Percentiles rank a stretch among this genome's conserved stretches.
Conservation (phyloP, 139 green algal species). For the Coccomyxa sp. region DNA sequence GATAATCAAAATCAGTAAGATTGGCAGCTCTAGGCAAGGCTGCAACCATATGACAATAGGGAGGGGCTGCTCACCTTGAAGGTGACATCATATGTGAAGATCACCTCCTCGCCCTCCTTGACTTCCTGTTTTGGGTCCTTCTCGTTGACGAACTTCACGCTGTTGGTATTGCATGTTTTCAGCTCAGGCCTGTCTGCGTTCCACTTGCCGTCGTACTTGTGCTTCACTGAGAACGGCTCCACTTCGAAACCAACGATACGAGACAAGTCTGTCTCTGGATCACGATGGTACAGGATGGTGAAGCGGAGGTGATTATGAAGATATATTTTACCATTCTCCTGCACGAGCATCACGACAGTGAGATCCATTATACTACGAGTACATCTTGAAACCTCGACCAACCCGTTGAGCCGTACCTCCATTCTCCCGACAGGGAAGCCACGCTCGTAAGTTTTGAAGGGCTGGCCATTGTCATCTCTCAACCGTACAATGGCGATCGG, state of each 20-base stretch:
- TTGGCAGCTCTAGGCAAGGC: no score
- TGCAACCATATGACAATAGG: no score
- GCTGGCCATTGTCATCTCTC: conserved; percentile 65
- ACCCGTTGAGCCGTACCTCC: conserved; percentile 23
- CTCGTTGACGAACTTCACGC: conserved; percentile 76
- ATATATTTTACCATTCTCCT: conserved; percentile 72
- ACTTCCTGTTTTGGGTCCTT: conserved; percentile 72
- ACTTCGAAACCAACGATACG: conserved; percentile 98
- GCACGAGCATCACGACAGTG: not conserved
- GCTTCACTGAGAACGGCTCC: conserved; percentile 76
- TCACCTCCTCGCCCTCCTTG: conserved; percentile 77
- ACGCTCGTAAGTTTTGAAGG: conserved; percentile 91
- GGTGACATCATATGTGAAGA: conserved; percentile 97
- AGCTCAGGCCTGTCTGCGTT: conserved; percentile 64
- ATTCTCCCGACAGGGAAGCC: conserved; percentile 92
- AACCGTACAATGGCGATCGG: conserved; percentile 90
- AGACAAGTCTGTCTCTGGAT: conserved; percentile 70
- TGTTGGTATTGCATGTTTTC: conserved; percentile 82
- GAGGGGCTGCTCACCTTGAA: conserved; percentile 58
- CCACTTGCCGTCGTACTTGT: conserved; percentile 80
- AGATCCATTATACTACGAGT: not conserved
- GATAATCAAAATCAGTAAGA: no score
- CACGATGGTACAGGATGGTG: conserved; percentile 94
- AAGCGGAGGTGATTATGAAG: conserved; percentile 97
- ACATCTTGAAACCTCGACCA: not conserved